phyloP scores from a whole-genome alignment of 2,329 filamentous ascomycete genomes.

The Acarospora socialis region DNA sequence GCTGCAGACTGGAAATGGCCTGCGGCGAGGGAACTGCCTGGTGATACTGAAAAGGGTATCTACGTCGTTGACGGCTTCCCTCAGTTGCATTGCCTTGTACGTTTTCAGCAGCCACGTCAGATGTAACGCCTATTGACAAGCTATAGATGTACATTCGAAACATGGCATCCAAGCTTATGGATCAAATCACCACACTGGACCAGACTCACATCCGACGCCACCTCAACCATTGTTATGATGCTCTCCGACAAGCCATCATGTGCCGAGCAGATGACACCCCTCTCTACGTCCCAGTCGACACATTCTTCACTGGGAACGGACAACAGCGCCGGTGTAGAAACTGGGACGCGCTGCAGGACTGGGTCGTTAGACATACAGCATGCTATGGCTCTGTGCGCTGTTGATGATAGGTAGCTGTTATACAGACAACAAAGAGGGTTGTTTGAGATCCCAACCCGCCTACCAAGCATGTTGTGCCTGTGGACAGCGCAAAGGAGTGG shows the following conservation, averaged over 20 bases:
- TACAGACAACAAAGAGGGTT: no score
- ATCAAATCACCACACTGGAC: background rate
- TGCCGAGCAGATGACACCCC: slow-evolving; percentile 4
- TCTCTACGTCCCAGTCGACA: slow-evolving; percentile 1
- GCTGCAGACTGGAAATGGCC: background rate
- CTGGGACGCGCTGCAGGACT: slow-evolving; percentile 3
- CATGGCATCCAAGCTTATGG: no score
- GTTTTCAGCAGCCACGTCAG: background rate
- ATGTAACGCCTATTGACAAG: no score
- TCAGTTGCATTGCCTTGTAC: slow-evolving; percentile 5
- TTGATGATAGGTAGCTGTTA: no score
- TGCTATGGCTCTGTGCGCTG: no score
- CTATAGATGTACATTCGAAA: slow-evolving; percentile 1
- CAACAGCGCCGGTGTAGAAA: slow-evolving; percentile 2
- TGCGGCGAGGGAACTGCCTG: background rate
- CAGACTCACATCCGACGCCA: no score
- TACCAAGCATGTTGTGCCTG: no score
- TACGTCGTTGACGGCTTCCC: slow-evolving; percentile 5
- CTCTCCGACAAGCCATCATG: slow-evolving; percentile 4
- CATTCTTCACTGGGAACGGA: background rate
- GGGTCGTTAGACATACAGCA: background rate
- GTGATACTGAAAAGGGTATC: slow-evolving; percentile 1
- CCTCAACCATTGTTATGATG: slow-evolving; percentile 4
- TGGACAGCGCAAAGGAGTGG: no score
- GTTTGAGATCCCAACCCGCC: no score